Evolutionary conservation across 257 asterid species (phyloP), one percentile per base, ranked within the genome.

Genomic region (Leptodermis oblonga): DNA sequence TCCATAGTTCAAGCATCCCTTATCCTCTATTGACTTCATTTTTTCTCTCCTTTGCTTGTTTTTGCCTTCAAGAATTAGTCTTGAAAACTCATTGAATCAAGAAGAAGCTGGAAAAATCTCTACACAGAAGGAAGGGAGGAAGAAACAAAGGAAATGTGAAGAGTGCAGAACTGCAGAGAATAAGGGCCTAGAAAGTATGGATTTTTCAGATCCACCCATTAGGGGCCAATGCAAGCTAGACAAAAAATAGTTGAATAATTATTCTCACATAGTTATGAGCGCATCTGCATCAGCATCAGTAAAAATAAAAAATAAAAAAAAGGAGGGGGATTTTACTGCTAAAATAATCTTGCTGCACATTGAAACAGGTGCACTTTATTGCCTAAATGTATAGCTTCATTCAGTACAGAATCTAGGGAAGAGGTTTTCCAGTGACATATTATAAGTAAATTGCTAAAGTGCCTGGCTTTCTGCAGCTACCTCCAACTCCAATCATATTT

Each of bases 21-120:
- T 90, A 65, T 90, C 97, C 81, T 93, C 97, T 48, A 85, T 55
- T 62, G 95, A 76, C 83, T 87, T 88, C 97, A 86, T 88, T 67
- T 31, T 58, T 68, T 62, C 37, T 36, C 61, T 26, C 62, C 65
- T 45, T 41, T 70, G 41, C n/a, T n/a, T n/a, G n/a, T n/a, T n/a
- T 30, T n/a, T 3, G 20, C 7, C 17, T 28, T 55, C 30, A 36
- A 41, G 48, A 46, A 34, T 34, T 34, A 46, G 2, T 30, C 39
- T 23, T 49, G 30, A 17, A 26, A 48, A 28, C 18, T 17, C 30
- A 46, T n/a, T n/a, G n/a, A 48, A 17, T 49, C 11, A 3, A 49
- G 30, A 22, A 7, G 17, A n/a, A n/a, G n/a, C 71, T 30, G 59
- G 61, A 74, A 46, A 36, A 41, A 23, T 31, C 43, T 45, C 28